Percentiles rank a stretch among this genome's conserved stretches.
phyloP scores from a whole-genome alignment of 805 yeast species.

The Yueomyces sp. region DNA sequence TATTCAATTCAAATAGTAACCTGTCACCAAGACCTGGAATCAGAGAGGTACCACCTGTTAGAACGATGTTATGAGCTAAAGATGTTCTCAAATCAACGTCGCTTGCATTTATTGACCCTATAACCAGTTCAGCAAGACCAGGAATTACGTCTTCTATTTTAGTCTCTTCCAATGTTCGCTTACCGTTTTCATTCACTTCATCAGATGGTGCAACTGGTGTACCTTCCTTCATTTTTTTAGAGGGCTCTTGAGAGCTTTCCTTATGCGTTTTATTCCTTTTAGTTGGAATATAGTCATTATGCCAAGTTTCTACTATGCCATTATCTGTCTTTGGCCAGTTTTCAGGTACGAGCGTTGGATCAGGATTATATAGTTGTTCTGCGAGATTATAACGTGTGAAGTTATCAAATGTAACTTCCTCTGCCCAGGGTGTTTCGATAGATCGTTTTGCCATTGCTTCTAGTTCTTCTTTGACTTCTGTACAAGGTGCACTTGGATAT shows the following conservation, averaged over 20 bases:
- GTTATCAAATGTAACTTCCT: slow-evolving; percentile 42
- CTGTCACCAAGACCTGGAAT: slow-evolving; percentile 75
- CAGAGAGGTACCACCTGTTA: slow-evolving; percentile 75
- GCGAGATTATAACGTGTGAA: slow-evolving; percentile 48
- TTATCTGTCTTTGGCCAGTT: slow-evolving; percentile 27
- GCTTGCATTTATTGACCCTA: slow-evolving; percentile 37
- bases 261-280: slow-evolving; percentile 36
- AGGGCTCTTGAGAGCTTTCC: slow-evolving; percentile 18
- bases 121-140: slow-evolving; percentile 50
- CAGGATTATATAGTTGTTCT: slow-evolving; percentile 63
- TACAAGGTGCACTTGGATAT: slow-evolving; percentile 9
- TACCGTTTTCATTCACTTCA: not conserved
- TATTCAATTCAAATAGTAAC: slow-evolving; percentile 53
- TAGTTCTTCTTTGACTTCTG: slow-evolving; percentile 16
- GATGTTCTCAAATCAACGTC: slow-evolving; percentile 80
- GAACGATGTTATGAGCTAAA: slow-evolving; percentile 74
- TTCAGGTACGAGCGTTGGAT: slow-evolving; percentile 27
- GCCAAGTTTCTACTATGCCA: slow-evolving; percentile 41
- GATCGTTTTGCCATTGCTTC: slow-evolving; percentile 27
- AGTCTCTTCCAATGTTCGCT: slow-evolving; percentile 5
- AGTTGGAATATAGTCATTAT: slow-evolving; percentile 61
- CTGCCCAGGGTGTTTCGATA: slow-evolving; percentile 71
- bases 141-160: slow-evolving; percentile 21
- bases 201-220: slow-evolving; percentile 7
- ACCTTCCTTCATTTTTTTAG: slow-evolving; percentile 10